phyloP scores from a whole-genome alignment of 2,329 filamentous ascomycete species.

The Phoma sp. region DNA sequence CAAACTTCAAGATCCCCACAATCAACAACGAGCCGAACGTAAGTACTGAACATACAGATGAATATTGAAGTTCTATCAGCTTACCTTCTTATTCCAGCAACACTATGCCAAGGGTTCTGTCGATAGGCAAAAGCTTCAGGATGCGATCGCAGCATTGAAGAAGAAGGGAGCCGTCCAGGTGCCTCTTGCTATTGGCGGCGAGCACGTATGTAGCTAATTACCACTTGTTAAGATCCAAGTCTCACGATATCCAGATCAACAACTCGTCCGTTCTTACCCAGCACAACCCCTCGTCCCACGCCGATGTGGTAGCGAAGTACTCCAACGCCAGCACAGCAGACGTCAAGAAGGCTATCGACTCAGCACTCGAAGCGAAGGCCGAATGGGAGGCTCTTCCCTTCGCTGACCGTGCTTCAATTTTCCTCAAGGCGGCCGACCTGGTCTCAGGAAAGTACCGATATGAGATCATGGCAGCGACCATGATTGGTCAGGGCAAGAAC shows the following conservation, averaged over 20 bases:
- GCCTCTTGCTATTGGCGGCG: constrained; percentile 82
- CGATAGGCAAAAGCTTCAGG: constrained; percentile 76
- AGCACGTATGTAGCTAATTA: constrained; percentile 64
- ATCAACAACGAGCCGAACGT: constrained; percentile 97
- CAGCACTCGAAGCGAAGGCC: constrained; percentile 83
- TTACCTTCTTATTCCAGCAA: constrained; percentile 64
- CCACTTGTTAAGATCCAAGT: constrained; percentile 1
- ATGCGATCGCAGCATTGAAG: constrained; percentile 73
- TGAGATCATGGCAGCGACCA: constrained; percentile 94
- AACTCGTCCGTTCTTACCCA: constrained; percentile 71
- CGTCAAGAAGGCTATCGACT: constrained; percentile 78
- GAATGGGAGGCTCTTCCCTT: constrained; percentile 89
- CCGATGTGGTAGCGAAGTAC: constrained; percentile 78
- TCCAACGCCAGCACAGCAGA: constrained; percentile 79
- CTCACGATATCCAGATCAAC: constrained; percentile 62
- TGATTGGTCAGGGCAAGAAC: constrained; percentile 97
- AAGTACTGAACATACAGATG: constrained; percentile 43
- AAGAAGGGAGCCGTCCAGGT: constrained; percentile 75
- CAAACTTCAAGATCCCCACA: constrained; percentile 84
- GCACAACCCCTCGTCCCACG: constrained; percentile 82
- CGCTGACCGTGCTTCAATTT: constrained; percentile 87
- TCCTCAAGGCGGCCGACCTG: constrained; percentile 94
- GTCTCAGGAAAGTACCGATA: constrained; percentile 93
- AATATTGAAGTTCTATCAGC: not conserved
- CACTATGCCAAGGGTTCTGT: constrained; percentile 85